Evolutionary conservation across 202 grass and related monocot species (phyloP), one percentile per base, ranked within the genome.

Genomic region (Alloteropsis angusta): DNA sequence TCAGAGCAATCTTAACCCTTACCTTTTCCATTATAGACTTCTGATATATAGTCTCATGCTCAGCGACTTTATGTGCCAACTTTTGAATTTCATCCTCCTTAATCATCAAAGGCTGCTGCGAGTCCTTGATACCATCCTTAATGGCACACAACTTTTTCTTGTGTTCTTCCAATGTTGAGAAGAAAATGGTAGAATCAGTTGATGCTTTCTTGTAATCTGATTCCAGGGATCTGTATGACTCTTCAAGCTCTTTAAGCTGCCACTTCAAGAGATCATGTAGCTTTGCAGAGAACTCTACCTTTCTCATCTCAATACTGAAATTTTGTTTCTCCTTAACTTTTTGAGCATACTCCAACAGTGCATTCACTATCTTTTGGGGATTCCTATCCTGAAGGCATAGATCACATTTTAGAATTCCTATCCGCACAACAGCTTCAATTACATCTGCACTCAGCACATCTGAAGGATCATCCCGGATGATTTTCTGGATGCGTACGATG

Each of bases 181-280:
- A 79, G 42, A 67, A 79, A 66, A 72, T 60, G 49, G 21, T 81
- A 81, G 23, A 42, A 59, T 85, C 77, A 65, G n/a, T n/a, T 9
- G 71, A 44, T 60, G 43, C 87, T 72, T 81, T 84, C 72, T 81
- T 85, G 82, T 85, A 85, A 77, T 80, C 77, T 60, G 71, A 77
- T 67, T 88, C 72, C 72, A 85, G 60, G 58, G 48, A 60, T 77
- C 58, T 26, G 49, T 72, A 82, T 44, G n/a, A 37, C 66, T 23
- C 43, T 81, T 88, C 77, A 45, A 88, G 34, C 72, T 88, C 82
- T 67, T 77, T 88, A 53, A 85, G 77, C 72, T 88, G 82, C 77
- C 77, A 88, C 48, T 85, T 85, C 36, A 69, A 41, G 15, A 77
- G 77, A 81, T 77, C 77, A 3, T 77, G 72, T 49, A 85, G 49